Evolutionary conservation across 2,329 filamentous ascomycete genomes (phyloP).

Genomic region (Magnaporthiopsis rhizophila): DNA sequence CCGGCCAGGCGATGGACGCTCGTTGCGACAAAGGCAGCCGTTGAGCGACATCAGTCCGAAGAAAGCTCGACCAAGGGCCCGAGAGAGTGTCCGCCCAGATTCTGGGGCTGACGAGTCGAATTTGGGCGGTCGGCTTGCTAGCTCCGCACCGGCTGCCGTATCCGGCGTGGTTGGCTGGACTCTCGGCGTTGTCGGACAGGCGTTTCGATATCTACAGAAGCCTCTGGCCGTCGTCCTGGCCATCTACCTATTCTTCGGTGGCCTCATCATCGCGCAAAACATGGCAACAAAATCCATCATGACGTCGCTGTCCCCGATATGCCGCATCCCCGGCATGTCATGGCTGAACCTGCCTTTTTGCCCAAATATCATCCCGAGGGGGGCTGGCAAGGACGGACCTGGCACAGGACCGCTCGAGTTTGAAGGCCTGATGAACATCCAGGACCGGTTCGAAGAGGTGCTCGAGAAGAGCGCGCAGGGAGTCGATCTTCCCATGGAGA

Average conservation of each 20-base stretch:
- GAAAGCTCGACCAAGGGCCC: background rate
- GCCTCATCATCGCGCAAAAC: conserved; percentile 51
- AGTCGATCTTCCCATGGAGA: conserved; percentile 63
- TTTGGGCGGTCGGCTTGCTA: conserved; percentile 23
- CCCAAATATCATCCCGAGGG: conserved; percentile 18
- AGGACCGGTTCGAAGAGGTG: conserved; percentile 69
- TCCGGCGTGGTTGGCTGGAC: conserved; percentile 39
- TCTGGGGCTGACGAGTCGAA: background rate
- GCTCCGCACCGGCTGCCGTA: conserved; percentile 29
- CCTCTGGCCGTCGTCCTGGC: conserved; percentile 55
- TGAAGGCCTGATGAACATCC: conserved; percentile 64
- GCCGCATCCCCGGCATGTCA: conserved; percentile 58
- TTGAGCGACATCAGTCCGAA: conserved; percentile 13
- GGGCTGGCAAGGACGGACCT: conserved; percentile 13
- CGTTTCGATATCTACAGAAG: conserved; percentile 55
- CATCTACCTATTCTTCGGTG: conserved; percentile 51
- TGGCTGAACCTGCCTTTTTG: conserved; percentile 60
- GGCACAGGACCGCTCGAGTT: conserved; percentile 49
- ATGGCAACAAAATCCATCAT: conserved; percentile 54
- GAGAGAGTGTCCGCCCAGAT: background rate
- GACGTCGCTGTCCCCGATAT: conserved; percentile 59
- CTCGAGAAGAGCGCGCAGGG: conserved; percentile 59
- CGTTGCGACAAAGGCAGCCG: conserved; percentile 20
- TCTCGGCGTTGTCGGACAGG: conserved; percentile 47
- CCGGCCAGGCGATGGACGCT: conserved; percentile 20